phyloP scores from a whole-genome alignment of 2,329 filamentous ascomycete species.

The Aurifilum marmelostoma region DNA sequence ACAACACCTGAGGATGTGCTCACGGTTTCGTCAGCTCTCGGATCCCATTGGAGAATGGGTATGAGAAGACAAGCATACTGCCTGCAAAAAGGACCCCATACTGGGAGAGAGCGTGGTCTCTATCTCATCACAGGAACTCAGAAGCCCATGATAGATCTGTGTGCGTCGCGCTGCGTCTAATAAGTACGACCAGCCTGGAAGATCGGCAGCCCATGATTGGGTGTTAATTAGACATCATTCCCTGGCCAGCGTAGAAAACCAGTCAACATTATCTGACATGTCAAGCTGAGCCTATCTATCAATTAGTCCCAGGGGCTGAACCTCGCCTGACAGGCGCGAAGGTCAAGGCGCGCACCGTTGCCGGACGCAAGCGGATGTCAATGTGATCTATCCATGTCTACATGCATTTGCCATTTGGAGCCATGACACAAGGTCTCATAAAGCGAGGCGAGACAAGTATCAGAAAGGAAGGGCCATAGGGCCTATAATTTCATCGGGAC shows the following conservation, averaged over 20 bases:
- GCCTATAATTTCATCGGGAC: too few species aligned
- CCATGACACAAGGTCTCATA: neutral
- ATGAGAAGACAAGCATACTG: neutral
- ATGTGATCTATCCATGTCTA: too few species aligned
- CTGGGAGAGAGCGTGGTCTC: neutral
- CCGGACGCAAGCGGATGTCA: too few species aligned
- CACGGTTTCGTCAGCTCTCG: neutral
- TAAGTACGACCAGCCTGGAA: too few species aligned
- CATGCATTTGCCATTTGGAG: too few species aligned
- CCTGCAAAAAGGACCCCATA: too few species aligned
- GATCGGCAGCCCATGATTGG: too few species aligned
- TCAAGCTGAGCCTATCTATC: neutral
- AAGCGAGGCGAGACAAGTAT: neutral
- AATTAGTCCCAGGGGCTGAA: neutral
- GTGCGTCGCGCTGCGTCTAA: neutral
- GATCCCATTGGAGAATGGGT: neutral
- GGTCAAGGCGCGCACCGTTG: neutral
- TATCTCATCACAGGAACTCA: too few species aligned
- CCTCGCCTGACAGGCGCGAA: neutral
- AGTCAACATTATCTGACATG: too few species aligned
- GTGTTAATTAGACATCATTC: too few species aligned
- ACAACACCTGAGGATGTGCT: neutral
- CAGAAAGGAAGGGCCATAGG: neutral
- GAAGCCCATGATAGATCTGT: neutral
- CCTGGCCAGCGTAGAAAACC: neutral